These are phyloP conservation scores for Kazachstania sp. DNA, from an alignment of 1,139 yeast species.

Conservation along the genomic window DNA sequence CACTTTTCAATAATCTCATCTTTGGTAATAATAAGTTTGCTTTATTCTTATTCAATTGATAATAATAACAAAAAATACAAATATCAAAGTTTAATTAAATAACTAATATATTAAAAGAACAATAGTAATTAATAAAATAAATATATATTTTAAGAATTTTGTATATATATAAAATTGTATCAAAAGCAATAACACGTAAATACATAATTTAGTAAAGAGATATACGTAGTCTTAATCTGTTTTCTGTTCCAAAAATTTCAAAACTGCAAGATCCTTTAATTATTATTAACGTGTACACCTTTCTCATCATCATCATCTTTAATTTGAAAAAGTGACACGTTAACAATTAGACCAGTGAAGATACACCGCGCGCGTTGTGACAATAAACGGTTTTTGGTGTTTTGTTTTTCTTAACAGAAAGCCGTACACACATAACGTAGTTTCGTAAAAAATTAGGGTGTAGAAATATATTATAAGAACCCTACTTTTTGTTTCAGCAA, in stretches of 20 bases:
- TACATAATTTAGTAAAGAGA: not conserved
- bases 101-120: no score
- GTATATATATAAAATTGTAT: not conserved
- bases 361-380: no score
- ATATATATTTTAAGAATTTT: not conserved
- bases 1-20: constrained; percentile 3
- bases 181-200: not conserved
- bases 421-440: no score
- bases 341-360: not conserved
- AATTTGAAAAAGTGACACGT: constrained; percentile 7
- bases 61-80: not conserved
- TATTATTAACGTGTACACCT: not conserved
- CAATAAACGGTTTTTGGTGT: no score
- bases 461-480: no score
- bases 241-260: not conserved
- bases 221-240: not conserved
- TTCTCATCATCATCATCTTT: no score
- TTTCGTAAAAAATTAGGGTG: no score
- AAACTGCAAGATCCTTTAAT: not conserved
- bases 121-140: no score
- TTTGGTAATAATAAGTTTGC: not conserved
- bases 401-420: no score
- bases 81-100: no score
- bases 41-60: not conserved
- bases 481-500: no score